Conservation (phyloP, 225 moss, liverwort and hornwort species). For the Takakia lepidozioides region DNA sequence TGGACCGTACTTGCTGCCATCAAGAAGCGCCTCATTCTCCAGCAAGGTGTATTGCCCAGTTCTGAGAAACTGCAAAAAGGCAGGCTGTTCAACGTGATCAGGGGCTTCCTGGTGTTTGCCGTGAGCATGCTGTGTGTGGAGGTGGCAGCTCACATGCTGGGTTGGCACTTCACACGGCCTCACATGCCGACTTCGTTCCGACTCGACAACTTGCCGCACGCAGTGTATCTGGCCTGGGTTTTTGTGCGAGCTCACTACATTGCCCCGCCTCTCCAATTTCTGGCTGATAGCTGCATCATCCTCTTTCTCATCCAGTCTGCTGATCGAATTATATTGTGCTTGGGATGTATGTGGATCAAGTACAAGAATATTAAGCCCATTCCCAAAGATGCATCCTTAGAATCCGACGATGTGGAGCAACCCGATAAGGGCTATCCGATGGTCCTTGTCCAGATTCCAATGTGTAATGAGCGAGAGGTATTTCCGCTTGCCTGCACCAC, state of each 20-base stretch:
- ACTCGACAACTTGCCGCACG: conserved; percentile 58
- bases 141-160: conserved; percentile 60
- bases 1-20: conserved; percentile 82
- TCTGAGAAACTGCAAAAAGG: conserved; percentile 64
- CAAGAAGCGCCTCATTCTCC: conserved; percentile 72
- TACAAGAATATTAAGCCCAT: conserved; percentile 56
- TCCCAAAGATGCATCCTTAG: conserved; percentile 53
- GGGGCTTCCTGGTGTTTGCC: conserved; percentile 57
- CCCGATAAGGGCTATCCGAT: conserved; percentile 77
- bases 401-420: conserved; percentile 70
- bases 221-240: conserved; percentile 67
- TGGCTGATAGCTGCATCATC: conserved; percentile 80
- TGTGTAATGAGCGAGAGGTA: conserved; percentile 99
- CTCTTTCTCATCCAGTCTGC: conserved; percentile 92
- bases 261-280: conserved; percentile 73
- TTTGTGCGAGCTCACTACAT: conserved; percentile 58
- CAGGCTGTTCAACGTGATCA: conserved; percentile 70
- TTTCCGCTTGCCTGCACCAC: background rate
- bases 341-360: conserved; percentile 83
- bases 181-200: conserved; percentile 41
- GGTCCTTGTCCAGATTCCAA: conserved; percentile 90
- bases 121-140: conserved; percentile 65
- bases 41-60: conserved; percentile 39
- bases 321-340: conserved; percentile 69
- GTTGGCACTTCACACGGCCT: conserved; percentile 70